Evolutionary conservation across 192 early-diverging fungal genomes (phyloP).

Genomic region (Podila epigama): DNA sequence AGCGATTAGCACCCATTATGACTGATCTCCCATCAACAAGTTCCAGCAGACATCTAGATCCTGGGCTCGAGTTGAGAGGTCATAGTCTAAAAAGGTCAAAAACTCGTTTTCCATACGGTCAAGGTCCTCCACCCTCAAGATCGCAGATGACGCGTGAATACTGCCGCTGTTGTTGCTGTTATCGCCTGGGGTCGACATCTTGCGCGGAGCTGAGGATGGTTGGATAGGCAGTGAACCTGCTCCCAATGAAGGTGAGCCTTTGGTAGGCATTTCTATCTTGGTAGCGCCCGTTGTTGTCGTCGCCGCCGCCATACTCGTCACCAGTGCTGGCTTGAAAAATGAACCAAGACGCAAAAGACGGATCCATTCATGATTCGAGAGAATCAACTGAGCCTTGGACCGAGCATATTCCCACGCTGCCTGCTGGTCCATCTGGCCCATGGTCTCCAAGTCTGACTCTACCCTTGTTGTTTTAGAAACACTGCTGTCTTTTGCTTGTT

Average conservation of each 20-base stretch:
- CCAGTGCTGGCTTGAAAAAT: slow-evolving; percentile 17
- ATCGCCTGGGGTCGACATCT: neutral
- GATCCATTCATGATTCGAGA: slow-evolving; percentile 43
- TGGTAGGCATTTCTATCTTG: neutral
- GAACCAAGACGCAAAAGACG: slow-evolving; percentile 31
- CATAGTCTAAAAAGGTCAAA: slow-evolving; percentile 56
- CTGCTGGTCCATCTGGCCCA: slow-evolving; percentile 2
- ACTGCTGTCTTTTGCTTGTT: no score
- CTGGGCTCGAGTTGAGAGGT: slow-evolving; percentile 33
- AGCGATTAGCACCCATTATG: no score
- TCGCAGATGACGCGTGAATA: neutral
- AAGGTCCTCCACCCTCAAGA: slow-evolving; percentile 43
- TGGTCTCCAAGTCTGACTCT: neutral
- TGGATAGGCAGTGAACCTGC: slow-evolving; percentile 21
- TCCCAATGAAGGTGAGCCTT: neutral
- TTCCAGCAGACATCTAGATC: slow-evolving; percentile 41
- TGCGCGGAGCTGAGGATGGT: neutral
- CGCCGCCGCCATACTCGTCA: no score
- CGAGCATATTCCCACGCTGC: slow-evolving; percentile 1
- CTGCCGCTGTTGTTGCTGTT: neutral
- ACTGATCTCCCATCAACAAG: slow-evolving; percentile 20
- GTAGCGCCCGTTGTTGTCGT: neutral
- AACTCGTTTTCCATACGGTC: slow-evolving; percentile 61
- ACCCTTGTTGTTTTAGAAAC: neutral
- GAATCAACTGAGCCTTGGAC: slow-evolving; percentile 15